These are phyloP conservation scores for Candida loeiensis DNA, from an alignment of 805 yeast genomes.

Conservation along the genomic window DNA sequence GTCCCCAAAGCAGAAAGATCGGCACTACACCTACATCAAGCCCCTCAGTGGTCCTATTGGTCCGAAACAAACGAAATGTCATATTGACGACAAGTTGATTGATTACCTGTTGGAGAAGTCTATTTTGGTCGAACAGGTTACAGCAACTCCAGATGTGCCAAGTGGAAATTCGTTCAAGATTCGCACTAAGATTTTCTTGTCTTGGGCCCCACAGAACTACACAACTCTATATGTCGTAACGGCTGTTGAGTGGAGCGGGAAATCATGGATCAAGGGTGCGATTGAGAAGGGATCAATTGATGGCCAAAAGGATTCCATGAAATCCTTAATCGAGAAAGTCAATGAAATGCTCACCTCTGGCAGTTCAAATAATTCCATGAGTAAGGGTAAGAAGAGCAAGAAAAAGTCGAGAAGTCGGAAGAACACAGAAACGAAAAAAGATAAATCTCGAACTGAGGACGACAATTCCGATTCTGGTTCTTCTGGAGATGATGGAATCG, in stretches of 20 bases:
- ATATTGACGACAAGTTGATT: slow-evolving; percentile 50
- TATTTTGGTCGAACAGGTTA: slow-evolving; percentile 58
- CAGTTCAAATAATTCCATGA: slow-evolving; percentile 9
- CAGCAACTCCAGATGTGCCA: slow-evolving; percentile 92
- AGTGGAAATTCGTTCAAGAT: slow-evolving; percentile 81
- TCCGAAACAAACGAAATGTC: slow-evolving; percentile 84
- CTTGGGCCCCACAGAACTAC: slow-evolving; percentile 67
- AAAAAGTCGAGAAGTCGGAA: slow-evolving; percentile 12
- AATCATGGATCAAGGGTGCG: slow-evolving; percentile 87
- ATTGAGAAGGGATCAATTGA: slow-evolving; percentile 79
- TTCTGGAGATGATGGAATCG: slow-evolving; percentile 8
- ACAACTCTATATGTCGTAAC: slow-evolving; percentile 65
- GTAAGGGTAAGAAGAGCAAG: slow-evolving; percentile 11
- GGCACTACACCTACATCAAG: slow-evolving; percentile 66
- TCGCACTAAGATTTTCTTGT: slow-evolving; percentile 63
- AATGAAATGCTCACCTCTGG: slow-evolving; percentile 33
- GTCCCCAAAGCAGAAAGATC: slow-evolving; percentile 38
- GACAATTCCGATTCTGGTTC: neutral
- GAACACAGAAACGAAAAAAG: slow-evolving; percentile 10
- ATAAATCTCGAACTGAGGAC: neutral
- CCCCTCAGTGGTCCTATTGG: slow-evolving; percentile 82
- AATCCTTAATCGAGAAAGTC: slow-evolving; percentile 46
- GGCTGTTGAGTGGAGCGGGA: slow-evolving; percentile 83
- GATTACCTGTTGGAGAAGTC: slow-evolving; percentile 48
- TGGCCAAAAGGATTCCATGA: slow-evolving; percentile 71